These are phyloP conservation scores for Suillus placidus DNA, from an alignment of 768 basidiomycete species.

Conservation along the genomic window DNA sequence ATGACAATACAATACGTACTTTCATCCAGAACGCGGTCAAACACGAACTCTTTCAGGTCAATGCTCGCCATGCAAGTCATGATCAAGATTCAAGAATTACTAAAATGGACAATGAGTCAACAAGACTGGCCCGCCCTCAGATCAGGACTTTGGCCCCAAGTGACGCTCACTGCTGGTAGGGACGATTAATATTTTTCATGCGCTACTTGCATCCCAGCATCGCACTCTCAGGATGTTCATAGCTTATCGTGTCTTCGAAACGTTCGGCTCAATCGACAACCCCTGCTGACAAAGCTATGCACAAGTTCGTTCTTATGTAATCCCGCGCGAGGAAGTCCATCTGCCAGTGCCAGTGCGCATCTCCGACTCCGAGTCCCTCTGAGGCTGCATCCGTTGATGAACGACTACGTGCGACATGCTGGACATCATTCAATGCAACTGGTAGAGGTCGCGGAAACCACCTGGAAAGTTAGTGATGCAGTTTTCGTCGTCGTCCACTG, in stretches of 20 bases:
- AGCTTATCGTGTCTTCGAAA: too few species aligned
- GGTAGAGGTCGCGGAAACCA: constrained; percentile 11
- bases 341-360: too few species aligned
- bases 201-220: too few species aligned
- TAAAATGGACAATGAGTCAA: background rate
- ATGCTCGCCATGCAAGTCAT: background rate
- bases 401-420: background rate
- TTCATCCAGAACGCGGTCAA: constrained; percentile 60
- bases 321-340: background rate
- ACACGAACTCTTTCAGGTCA: constrained; percentile 51
- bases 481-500: constrained; percentile 18
- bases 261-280: too few species aligned
- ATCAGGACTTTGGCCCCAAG: background rate
- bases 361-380: background rate
- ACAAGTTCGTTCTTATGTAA: too few species aligned
- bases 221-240: too few species aligned
- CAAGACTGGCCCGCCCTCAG: too few species aligned
- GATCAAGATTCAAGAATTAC: background rate
- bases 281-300: too few species aligned
- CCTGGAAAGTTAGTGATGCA: constrained; percentile 2
- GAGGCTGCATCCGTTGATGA: background rate
- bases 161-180: too few species aligned
- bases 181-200: too few species aligned
- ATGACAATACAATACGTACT: constrained; percentile 24
- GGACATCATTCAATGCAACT: background rate